Conservation (phyloP, 495 filamentous ascomycete genomes). For the Hamigera avellanea region DNA sequence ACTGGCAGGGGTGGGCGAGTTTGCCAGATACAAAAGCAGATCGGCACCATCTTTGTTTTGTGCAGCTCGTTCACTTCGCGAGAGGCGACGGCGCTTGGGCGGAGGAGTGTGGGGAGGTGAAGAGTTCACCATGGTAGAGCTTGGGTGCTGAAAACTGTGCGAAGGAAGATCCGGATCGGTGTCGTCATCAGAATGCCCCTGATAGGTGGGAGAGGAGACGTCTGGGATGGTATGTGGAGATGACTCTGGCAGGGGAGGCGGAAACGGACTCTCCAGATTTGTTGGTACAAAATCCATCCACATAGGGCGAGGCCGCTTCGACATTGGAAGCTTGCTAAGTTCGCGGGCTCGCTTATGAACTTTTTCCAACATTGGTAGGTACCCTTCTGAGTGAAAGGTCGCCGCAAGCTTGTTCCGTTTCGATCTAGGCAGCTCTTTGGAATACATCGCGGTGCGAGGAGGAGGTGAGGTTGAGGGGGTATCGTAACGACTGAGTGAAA, state of each 20-base stretch:
- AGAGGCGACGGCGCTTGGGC: conserved; percentile 46
- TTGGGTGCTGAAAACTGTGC: conserved; percentile 56
- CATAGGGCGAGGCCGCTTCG: too few relatives aligned
- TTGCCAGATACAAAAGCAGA: conserved; percentile 81
- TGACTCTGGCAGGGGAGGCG: conserved; percentile 71
- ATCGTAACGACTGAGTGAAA: conserved; percentile 33
- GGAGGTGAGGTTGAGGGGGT: conserved; percentile 35
- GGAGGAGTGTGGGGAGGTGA: conserved; percentile 76
- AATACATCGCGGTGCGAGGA: conserved; percentile 25
- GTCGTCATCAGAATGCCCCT: conserved; percentile 62
- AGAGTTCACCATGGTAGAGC: conserved; percentile 47
- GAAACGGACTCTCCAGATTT: too few relatives aligned
- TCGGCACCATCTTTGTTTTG: conserved; percentile 77
- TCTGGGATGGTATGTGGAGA: conserved; percentile 68
- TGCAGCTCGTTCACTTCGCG: conserved; percentile 31
- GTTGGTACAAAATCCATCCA: too few relatives aligned
- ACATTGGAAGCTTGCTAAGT: too few relatives aligned
- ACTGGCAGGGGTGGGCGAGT: conserved; percentile 77
- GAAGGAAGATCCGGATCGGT: conserved; percentile 58
- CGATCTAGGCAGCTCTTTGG: conserved; percentile 35
- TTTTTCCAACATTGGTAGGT: conserved; percentile 36
- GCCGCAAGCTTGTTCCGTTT: conserved; percentile 35
- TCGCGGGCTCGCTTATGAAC: conserved; percentile 58
- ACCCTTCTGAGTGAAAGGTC: conserved; percentile 32
- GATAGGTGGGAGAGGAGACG: conserved; percentile 47